These are phyloP conservation scores for Fusarium sororula DNA, from an alignment of 2,329 filamentous ascomycete genomes.

Conservation along the genomic window DNA sequence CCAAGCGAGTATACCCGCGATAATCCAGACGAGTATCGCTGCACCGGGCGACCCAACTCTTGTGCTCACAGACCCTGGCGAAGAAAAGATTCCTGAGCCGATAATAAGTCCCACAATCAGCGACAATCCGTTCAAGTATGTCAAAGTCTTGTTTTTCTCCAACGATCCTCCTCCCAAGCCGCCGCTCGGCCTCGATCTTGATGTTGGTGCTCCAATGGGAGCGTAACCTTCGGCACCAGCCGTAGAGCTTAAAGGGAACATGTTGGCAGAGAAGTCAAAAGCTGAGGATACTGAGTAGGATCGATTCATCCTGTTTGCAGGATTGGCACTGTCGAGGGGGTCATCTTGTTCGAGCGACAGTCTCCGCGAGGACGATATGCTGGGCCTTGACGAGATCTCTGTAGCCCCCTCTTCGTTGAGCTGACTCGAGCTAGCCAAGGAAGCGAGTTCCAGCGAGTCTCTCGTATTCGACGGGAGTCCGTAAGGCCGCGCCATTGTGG, in stretches of 20 bases:
- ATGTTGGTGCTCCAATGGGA: conserved; percentile 80
- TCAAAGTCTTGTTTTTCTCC: conserved; percentile 95
- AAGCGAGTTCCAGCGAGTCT: conserved; percentile 96
- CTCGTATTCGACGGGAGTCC: conserved; percentile 64
- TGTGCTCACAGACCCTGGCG: conserved; percentile 88
- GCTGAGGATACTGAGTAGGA: conserved; percentile 91
- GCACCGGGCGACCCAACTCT: conserved; percentile 93
- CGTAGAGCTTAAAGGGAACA: conserved; percentile 91
- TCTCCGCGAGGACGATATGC: conserved; percentile 89
- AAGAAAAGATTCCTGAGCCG: conserved; percentile 95
- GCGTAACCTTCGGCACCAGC: conserved; percentile 78
- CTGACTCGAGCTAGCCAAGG: conserved; percentile 83
- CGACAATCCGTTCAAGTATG: conserved; percentile 91
- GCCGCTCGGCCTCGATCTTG: conserved; percentile 56
- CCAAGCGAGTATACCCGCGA: conserved; percentile 94
- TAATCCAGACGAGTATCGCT: conserved; percentile 87
- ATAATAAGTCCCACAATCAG: conserved; percentile 94
- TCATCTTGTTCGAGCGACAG: conserved; percentile 86
- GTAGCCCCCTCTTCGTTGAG: conserved; percentile 63
- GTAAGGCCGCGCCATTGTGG: conserved; percentile 53
- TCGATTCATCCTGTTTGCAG: conserved; percentile 60
- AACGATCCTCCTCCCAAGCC: conserved; percentile 78
- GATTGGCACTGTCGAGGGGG: conserved; percentile 70
- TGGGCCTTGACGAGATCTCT: conserved; percentile 80
- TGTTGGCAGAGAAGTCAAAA: conserved; percentile 93